These are phyloP conservation scores for Lablab purpureus DNA, from an alignment of 306 rosid genomes.

Conservation along the genomic window DNA sequence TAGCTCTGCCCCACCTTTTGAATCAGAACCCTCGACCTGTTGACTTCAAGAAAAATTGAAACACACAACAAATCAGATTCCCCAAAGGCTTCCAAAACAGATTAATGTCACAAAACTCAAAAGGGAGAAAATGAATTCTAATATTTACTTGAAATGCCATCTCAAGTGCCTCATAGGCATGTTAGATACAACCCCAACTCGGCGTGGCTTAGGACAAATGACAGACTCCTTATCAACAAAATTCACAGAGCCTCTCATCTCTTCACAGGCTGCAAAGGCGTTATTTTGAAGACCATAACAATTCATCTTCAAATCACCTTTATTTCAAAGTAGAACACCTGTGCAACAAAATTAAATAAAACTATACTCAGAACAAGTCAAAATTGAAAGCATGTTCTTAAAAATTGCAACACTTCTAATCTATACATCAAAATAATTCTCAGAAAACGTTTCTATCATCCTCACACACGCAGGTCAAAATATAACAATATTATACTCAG, in stretches of 20 bases:
- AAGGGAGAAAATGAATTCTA: not conserved
- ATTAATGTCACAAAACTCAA: conserved; percentile 35
- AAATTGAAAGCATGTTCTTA: not conserved
- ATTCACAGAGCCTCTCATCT: conserved; percentile 57
- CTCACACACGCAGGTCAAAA: too few species aligned
- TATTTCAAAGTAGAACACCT: conserved; percentile 74
- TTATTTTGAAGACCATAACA: conserved; percentile 76
- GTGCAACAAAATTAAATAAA: conserved; percentile 32
- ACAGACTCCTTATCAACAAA: conserved; percentile 64
- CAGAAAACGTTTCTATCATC: not conserved
- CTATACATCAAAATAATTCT: not conserved
- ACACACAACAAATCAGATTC: conserved; percentile 35
- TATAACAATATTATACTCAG: not conserved
- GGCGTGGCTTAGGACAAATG: conserved; percentile 85
- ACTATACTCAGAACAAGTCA: not conserved
- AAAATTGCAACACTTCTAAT: not conserved
- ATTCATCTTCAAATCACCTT: conserved; percentile 64
- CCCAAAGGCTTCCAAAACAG: not conserved
- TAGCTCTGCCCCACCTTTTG: conserved; percentile 86
- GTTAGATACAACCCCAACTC: conserved; percentile 69
- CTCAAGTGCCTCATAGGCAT: conserved; percentile 58
- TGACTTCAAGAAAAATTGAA: conserved; percentile 46
- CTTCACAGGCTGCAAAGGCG: conserved; percentile 75
- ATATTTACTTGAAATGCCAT: conserved; percentile 66
- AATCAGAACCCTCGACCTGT: conserved; percentile 62